Conservation (phyloP, 148 eudicot species). For the Oxyria digyna region DNA sequence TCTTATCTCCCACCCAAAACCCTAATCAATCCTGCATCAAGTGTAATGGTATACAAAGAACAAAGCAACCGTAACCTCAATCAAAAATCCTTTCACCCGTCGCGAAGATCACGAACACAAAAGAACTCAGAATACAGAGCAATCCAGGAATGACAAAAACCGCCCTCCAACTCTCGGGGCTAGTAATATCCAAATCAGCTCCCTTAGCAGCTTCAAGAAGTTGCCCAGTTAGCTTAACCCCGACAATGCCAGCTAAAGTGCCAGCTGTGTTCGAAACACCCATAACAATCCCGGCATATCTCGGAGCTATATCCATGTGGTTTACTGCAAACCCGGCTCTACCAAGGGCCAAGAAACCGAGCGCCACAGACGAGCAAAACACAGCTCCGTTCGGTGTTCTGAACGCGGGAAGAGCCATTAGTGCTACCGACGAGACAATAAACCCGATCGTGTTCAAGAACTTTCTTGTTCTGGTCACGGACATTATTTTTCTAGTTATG, state of each 20-base stretch:
- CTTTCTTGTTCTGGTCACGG: conserved; percentile 69
- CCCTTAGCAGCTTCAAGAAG: conserved; percentile 87
- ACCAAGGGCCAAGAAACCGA: conserved; percentile 91
- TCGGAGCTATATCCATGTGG: conserved; percentile 96
- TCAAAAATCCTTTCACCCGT: conserved; percentile 90
- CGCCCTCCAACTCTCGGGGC: conserved; percentile 74
- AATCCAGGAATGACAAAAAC: conserved; percentile 75
- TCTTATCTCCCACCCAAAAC: neutral
- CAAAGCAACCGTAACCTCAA: conserved; percentile 24
- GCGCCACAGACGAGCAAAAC: conserved; percentile 85
- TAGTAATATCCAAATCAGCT: conserved; percentile 58
- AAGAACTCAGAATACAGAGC: conserved; percentile 70
- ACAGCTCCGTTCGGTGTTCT: conserved; percentile 71
- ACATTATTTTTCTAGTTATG: conserved; percentile 52
- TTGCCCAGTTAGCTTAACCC: conserved; percentile 77
- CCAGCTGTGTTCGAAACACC: conserved; percentile 97
- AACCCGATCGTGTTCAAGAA: conserved; percentile 73
- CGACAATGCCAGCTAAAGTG: conserved; percentile 84
- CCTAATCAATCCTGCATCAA: conserved; percentile 1
- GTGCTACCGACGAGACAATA: conserved; percentile 62
- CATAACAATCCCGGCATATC: conserved; percentile 93
- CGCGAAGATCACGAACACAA: conserved; percentile 56
- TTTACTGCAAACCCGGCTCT: conserved; percentile 97
- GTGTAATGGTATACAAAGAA: conserved; percentile 2
- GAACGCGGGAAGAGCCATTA: conserved; percentile 56